Conservation (phyloP, 1,139 yeast species). For the Zygosaccharomyces pseudobailii region DNA sequence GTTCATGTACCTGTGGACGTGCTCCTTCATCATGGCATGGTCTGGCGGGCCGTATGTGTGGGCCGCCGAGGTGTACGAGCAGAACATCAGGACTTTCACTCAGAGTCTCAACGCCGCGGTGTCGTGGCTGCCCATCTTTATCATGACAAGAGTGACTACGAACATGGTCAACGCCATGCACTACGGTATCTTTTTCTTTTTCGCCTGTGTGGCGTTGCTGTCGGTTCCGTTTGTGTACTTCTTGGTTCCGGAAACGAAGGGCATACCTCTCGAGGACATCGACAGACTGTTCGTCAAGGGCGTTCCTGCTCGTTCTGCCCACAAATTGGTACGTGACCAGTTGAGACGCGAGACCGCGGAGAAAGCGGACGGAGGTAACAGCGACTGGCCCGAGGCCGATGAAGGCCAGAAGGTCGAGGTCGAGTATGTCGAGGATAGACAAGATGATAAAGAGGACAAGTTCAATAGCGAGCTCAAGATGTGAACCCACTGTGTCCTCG, state of each 20-base stretch:
- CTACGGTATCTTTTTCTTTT: constrained; percentile 44
- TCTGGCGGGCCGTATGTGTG: constrained; percentile 48
- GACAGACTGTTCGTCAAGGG: constrained; percentile 47
- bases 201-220: constrained; percentile 39
- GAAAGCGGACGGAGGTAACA: background rate
- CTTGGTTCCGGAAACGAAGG: constrained; percentile 65
- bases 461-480: background rate
- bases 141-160: constrained; percentile 45
- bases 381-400: background rate
- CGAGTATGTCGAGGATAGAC: background rate
- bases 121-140: constrained; percentile 49
- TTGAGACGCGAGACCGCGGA: constrained; percentile 3
- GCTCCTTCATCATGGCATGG: constrained; percentile 43
- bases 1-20: constrained; percentile 45
- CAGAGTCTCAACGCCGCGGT: constrained; percentile 44
- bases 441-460: background rate
- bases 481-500: background rate
- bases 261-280: constrained; percentile 65
- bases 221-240: constrained; percentile 52
- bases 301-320: constrained; percentile 23
- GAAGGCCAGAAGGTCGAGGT: background rate
- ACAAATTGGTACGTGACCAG: constrained; percentile 5
- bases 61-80: constrained; percentile 44
- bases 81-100: constrained; percentile 41
- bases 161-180: constrained; percentile 41